phyloP scores from a whole-genome alignment of 495 filamentous ascomycete species.

The Cudoniella acicularis region DNA sequence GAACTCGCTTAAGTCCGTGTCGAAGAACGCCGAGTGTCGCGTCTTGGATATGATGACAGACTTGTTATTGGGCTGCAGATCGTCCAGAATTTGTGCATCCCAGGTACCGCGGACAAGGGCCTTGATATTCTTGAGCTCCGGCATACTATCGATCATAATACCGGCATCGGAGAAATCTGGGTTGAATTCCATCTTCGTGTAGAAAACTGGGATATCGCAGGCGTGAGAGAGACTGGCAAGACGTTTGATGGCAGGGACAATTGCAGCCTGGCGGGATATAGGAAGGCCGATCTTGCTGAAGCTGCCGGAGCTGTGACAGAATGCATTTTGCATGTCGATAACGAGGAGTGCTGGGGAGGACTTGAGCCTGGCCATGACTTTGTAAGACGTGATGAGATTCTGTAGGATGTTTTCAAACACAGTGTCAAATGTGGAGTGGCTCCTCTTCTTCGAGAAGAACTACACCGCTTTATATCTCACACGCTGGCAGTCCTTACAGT shows the following conservation, averaged over 20 bases:
- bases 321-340: constrained; percentile 29
- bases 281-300: constrained; percentile 20
- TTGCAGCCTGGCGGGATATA: constrained; percentile 23
- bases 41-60: constrained; percentile 23
- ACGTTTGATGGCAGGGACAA: constrained; percentile 25
- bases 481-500: too few relatives aligned
- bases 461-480: too few relatives aligned
- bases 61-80: constrained; percentile 18
- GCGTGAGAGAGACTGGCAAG: constrained; percentile 19
- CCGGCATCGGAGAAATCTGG: constrained; percentile 24
- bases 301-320: constrained; percentile 25
- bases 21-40: constrained; percentile 24
- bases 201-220: constrained; percentile 21
- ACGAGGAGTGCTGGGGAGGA: constrained; percentile 28
- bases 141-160: not conserved
- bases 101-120: constrained; percentile 25
- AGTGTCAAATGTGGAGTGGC: too few relatives aligned
- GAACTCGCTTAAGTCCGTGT: constrained; percentile 18
- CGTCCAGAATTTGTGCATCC: constrained; percentile 23
- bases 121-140: constrained; percentile 12
- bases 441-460: too few relatives aligned
- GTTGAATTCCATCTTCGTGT: constrained; percentile 23
- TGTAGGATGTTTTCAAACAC: too few relatives aligned
- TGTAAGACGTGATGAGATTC: too few relatives aligned
- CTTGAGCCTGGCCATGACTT: not conserved